Conservation (phyloP, 116 monocot species). For the Cymodocea nodosa region DNA sequence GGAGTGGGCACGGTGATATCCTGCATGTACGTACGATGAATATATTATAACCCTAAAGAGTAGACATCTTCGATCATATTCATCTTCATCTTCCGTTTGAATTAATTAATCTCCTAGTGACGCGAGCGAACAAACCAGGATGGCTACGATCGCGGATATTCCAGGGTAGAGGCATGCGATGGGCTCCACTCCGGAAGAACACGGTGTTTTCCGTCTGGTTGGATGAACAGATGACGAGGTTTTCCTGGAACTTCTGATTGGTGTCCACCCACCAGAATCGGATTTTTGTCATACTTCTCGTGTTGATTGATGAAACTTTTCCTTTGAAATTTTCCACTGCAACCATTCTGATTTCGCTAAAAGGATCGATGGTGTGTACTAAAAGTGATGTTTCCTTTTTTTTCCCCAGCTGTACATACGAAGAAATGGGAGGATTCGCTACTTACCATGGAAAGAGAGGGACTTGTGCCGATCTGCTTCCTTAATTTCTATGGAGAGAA, state of each 20-base stretch:
- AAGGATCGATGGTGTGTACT: too few species aligned
- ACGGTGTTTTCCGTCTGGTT: constrained; percentile 46
- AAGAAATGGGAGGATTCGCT: constrained; percentile 56
- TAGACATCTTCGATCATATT: too few species aligned
- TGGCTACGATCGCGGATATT: constrained; percentile 42
- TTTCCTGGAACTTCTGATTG: too few species aligned
- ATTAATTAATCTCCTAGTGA: too few species aligned
- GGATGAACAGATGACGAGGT: constrained; percentile 65
- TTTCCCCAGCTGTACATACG: constrained; percentile 38
- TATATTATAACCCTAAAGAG: too few species aligned
- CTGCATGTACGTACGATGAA: too few species aligned
- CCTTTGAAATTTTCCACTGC: not conserved
- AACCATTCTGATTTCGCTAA: too few species aligned
- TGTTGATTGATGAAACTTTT: not conserved
- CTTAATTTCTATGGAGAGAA: constrained; percentile 63
- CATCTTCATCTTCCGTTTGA: too few species aligned
- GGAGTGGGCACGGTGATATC: constrained; percentile 86
- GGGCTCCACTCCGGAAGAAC: constrained; percentile 51
- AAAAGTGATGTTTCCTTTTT: not conserved
- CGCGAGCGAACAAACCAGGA: constrained; percentile 45
- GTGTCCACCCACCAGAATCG: too few species aligned
- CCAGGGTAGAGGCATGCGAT: constrained; percentile 53
- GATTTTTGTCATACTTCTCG: not conserved
- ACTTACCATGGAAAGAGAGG: constrained; percentile 72
- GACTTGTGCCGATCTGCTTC: constrained; percentile 69